Evolutionary conservation across 2,329 filamentous ascomycete genomes (phyloP), one percentile per base, ranked within the genome.

Genomic region (Drechmeria coniospora): DNA sequence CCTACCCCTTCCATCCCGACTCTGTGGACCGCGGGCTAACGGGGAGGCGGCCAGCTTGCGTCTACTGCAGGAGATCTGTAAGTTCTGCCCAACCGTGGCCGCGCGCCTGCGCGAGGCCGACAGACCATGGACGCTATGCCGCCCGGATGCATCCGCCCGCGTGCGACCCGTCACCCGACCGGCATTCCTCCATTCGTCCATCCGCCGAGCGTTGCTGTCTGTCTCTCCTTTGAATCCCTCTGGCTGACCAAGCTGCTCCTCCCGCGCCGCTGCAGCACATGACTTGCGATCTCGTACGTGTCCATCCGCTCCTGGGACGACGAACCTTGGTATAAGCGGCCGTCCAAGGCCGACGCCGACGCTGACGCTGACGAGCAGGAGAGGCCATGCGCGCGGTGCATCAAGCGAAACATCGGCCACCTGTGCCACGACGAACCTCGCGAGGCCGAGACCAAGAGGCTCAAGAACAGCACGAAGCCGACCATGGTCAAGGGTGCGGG

Each of bases 321-420:
- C n/a, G n/a, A n/a, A n/a, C n/a, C n/a, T n/a, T n/a, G n/a, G n/a
- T n/a, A n/a, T n/a, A n/a, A n/a, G n/a, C n/a, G n/a, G n/a, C n/a
- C n/a, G n/a, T n/a, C n/a, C n/a, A n/a, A n/a, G n/a, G n/a, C n/a
- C n/a, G n/a, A n/a, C n/a, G n/a, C n/a, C n/a, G n/a, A n/a, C n/a
- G 39, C 48, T 51, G 36, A 51, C 38, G 32, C n/a, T 26, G 32
- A 33, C 41, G 35, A 30, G 41, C 54, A 92, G 83, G 83, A 92
- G 63, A 78, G 90, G 51, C 90, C 90, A 47, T 98, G 90, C 68
- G 87, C 83, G 46, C 74, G 90, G 59, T 98, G 90, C 64, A 82
- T 95, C 58, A 98, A 95, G 61, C 78, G 90, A 49, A 93, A 93
- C 59, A 98, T 98, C 54, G 90, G 87, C 45, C 90, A 98, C 57